phyloP scores from a whole-genome alignment of 1,284 basidiomycete species.

The Malassezia slooffiae region DNA sequence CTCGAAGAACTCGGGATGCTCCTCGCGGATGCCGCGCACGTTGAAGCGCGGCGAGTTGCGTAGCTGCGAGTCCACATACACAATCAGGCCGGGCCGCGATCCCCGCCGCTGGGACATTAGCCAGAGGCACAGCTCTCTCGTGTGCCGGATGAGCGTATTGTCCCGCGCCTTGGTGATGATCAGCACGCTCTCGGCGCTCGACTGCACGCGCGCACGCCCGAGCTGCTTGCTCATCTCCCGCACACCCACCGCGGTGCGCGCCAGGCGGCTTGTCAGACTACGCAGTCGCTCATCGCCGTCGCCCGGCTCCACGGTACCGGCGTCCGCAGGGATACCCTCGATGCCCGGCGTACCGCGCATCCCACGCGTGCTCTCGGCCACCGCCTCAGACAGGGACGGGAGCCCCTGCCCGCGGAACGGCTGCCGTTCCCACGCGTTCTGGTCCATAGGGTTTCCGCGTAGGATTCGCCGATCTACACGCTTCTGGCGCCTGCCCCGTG shows the following conservation, averaged over 20 bases:
- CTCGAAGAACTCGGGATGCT: slow-evolving; percentile 77
- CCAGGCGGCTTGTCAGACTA: slow-evolving; percentile 72
- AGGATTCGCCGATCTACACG: too few species aligned
- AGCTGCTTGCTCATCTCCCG: slow-evolving; percentile 98
- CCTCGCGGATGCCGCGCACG: slow-evolving; percentile 69
- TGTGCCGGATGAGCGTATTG: slow-evolving; percentile 88
- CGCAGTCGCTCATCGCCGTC: slow-evolving; percentile 62
- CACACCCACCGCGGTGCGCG: slow-evolving; percentile 91
- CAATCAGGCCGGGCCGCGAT: slow-evolving; percentile 29
- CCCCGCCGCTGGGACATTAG: slow-evolving; percentile 36
- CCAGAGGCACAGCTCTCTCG: slow-evolving; percentile 67
- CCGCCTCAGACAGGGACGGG: too few species aligned
- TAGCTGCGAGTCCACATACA: slow-evolving; percentile 90
- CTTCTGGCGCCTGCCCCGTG: too few species aligned
- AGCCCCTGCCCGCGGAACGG: too few species aligned
- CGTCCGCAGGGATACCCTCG: too few species aligned
- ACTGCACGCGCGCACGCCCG: slow-evolving; percentile 79
- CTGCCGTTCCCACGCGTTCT: too few species aligned
- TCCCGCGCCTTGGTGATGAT: slow-evolving; percentile 97
- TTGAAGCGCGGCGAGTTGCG: slow-evolving; percentile 84
- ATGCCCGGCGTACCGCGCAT: too few species aligned
- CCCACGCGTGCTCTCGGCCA: too few species aligned
- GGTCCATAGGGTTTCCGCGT: too few species aligned
- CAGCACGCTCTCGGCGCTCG: slow-evolving; percentile 80
- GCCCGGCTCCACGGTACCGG: not conserved